A percentile compares a stretch with the other conserved stretches of the same genome.
These are phyloP conservation scores for Eucalyptus cladocalyx DNA, from an alignment of 345 rosid genomes.

Conservation along the genomic window DNA sequence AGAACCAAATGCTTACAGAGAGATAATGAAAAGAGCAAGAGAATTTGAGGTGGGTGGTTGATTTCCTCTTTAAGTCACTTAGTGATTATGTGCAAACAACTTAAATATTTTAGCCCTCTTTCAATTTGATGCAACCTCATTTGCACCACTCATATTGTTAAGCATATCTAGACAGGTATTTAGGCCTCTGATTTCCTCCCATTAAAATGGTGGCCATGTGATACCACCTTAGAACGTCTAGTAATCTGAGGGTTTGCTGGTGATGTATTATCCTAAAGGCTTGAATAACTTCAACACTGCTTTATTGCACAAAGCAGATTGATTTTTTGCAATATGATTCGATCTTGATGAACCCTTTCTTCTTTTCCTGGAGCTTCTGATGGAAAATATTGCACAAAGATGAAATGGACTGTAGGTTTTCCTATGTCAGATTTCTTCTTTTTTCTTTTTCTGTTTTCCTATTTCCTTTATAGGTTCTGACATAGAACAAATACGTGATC, in stretches of 20 bases:
- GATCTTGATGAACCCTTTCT: neutral
- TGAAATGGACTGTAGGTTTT: neutral
- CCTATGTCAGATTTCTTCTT: neutral
- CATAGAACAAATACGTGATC: neutral
- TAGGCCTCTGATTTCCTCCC: neutral
- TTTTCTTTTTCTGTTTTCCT: neutral
- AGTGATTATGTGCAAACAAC: neutral
- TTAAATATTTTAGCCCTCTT: neutral
- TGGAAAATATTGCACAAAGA: neutral
- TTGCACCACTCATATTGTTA: neutral
- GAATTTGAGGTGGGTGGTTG: conserved; percentile 67
- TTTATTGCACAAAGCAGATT: neutral
- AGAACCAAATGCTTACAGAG: conserved; percentile 58
- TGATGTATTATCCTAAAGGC: neutral
- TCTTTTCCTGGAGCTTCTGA: neutral
- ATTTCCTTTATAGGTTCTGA: neutral
- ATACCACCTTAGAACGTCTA: neutral
- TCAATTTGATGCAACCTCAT: neutral
- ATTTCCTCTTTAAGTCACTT: neutral
- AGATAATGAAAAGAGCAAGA: conserved; percentile 77
- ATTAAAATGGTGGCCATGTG: neutral
- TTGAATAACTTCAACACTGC: neutral
- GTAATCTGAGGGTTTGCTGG: neutral
- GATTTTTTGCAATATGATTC: neutral
- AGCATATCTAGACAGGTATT: neutral